Conservation (phyloP, 83 land plant species). For the Thuja plicata region DNA sequence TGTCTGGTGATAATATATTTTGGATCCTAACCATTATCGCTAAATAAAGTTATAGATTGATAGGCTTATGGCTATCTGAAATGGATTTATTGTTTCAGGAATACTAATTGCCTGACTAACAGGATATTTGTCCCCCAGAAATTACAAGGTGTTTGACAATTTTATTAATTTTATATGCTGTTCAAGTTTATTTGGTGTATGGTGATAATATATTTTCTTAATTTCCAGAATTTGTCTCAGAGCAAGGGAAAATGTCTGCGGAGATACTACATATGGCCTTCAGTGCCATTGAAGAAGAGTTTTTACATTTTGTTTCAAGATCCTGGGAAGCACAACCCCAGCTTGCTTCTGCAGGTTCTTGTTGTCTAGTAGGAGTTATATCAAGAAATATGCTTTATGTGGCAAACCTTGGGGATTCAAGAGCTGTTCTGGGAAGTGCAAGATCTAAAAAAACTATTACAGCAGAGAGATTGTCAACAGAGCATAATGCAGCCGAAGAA, state of each 20-base stretch:
- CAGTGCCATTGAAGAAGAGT: background rate
- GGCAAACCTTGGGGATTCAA: conserved; percentile 42
- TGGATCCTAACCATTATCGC: background rate
- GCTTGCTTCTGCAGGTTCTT: conserved; percentile 42
- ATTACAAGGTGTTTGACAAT: background rate
- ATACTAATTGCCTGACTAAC: background rate
- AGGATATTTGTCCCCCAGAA: background rate
- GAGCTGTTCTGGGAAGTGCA: conserved; percentile 34
- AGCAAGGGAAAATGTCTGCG: background rate
- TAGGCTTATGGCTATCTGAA: background rate
- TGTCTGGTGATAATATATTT: background rate
- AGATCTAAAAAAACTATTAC: conserved; percentile 27
- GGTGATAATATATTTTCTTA: background rate
- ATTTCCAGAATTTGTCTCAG: conserved; percentile 10
- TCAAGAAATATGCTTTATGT: conserved; percentile 23
- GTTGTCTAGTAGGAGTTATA: conserved; percentile 40
- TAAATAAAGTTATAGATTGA: background rate
- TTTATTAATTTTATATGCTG: background rate
- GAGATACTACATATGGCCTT: background rate
- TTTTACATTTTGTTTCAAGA: conserved; percentile 8
- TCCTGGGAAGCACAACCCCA: conserved; percentile 23
- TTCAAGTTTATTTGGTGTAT: background rate
- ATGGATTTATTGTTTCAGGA: background rate
- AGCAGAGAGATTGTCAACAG: conserved; percentile 48
- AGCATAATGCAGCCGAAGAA: conserved; percentile 54